phyloP scores from a whole-genome alignment of 352 stramenopile species.

The Phytophthora parvispora region DNA sequence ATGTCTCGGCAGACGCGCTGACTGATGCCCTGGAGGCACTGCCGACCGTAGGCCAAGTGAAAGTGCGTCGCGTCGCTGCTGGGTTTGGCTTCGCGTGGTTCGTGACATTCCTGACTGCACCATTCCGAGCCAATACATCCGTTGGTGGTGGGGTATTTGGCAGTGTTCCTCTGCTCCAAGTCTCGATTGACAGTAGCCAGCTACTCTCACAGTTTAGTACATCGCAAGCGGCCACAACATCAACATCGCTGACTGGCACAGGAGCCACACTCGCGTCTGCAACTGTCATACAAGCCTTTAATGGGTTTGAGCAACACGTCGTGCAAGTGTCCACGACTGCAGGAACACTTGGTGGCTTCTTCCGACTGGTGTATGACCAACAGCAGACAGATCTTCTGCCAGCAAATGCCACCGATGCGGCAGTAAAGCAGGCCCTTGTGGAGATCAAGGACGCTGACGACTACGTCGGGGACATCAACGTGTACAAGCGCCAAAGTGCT shows the following conservation, averaged over 20 bases:
- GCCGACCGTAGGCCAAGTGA: slow-evolving; percentile 84
- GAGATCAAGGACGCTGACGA: slow-evolving; percentile 43
- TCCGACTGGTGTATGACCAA: slow-evolving; percentile 89
- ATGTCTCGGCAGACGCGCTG: slow-evolving; percentile 84
- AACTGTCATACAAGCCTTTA: slow-evolving; percentile 89
- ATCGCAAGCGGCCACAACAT: slow-evolving; percentile 35
- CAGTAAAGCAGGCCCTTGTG: slow-evolving; percentile 65
- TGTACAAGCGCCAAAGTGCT: slow-evolving; percentile 62
- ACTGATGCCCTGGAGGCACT: slow-evolving; percentile 84
- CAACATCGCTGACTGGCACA: slow-evolving; percentile 77
- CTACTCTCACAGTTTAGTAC: slow-evolving; percentile 64
- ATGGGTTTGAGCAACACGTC: slow-evolving; percentile 94
- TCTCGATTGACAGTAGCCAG: slow-evolving; percentile 78
- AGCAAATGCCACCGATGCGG: slow-evolving; percentile 67
- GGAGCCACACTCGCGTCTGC: slow-evolving; percentile 77
- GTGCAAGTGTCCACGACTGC: slow-evolving; percentile 77
- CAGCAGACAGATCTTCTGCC: slow-evolving; percentile 79
- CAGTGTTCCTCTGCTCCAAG: slow-evolving; percentile 61
- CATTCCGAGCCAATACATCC: slow-evolving; percentile 44
- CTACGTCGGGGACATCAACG: slow-evolving; percentile 50
- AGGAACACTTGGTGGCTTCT: slow-evolving; percentile 84
- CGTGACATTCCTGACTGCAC: slow-evolving; percentile 71
- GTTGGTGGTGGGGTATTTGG: slow-evolving; percentile 55
- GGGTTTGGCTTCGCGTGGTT: slow-evolving; percentile 89
- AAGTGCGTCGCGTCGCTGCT: slow-evolving; percentile 75